Evolutionary conservation across 352 stramenopile genomes (phyloP).

Genomic region (Paralagenidium karlingii): DNA sequence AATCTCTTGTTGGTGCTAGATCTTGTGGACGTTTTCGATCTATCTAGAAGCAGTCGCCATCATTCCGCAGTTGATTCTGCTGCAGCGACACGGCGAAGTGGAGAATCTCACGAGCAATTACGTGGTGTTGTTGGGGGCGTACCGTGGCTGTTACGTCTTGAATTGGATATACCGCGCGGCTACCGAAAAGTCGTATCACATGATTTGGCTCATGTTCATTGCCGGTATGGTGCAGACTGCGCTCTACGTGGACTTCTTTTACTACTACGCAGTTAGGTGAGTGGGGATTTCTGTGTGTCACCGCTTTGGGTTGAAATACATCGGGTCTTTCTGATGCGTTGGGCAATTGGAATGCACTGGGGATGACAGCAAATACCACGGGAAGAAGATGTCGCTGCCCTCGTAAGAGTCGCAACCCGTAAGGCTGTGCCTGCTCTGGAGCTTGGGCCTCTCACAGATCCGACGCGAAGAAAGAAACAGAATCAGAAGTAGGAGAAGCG

Average conservation of each 20-base stretch:
- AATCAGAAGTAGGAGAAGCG: conserved; percentile 1
- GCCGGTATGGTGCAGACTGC: conserved; percentile 96
- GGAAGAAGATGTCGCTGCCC: conserved; percentile 84
- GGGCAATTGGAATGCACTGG: background rate
- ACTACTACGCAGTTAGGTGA: conserved; percentile 96
- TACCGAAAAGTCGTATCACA: conserved; percentile 93
- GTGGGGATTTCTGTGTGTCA: background rate
- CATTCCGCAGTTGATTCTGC: conserved; percentile 97
- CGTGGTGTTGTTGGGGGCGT: conserved; percentile 97
- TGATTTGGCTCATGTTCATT: conserved; percentile 98
- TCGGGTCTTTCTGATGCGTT: conserved; percentile 2
- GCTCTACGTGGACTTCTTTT: conserved; percentile 99
- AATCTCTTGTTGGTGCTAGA: conserved; percentile 16
- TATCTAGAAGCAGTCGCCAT: conserved; percentile 98
- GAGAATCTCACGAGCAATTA: conserved; percentile 99
- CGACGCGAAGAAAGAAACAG: background rate
- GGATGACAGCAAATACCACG: conserved; percentile 70
- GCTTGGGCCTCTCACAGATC: background rate
- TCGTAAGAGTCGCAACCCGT: conserved; percentile 24
- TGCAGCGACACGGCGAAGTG: conserved; percentile 97
- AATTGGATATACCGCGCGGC: conserved; percentile 99
- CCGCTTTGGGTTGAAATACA: too few relatives aligned
- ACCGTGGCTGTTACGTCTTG: conserved; percentile 97
- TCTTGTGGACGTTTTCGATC: conserved; percentile 99
- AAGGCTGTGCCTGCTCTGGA: too few relatives aligned